Evolutionary conservation across 2,329 filamentous ascomycete genomes (phyloP), one percentile per base, ranked within the genome.

Genomic region (Xylariaceae sp.): DNA sequence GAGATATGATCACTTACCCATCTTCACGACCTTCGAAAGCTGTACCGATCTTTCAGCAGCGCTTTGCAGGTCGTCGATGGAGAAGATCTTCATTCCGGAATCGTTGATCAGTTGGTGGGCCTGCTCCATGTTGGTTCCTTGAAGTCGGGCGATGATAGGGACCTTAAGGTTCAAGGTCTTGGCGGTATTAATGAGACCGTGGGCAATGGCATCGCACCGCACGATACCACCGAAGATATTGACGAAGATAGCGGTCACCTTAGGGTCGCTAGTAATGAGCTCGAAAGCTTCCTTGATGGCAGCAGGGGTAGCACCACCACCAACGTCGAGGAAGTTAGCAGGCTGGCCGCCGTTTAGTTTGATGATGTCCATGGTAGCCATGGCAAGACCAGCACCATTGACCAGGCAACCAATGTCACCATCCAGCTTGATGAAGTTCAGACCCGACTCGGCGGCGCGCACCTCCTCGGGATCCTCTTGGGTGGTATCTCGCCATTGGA

Each of bases 351-450:
- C 94, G 79, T 97, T 99, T 61, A 99, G 85, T 86, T 99, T 97
- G 85, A 99, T 99, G 76, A 99, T 97, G 77, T 99, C 94, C 94
- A 99, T 99, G 74, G 94, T 99, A 61, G 94, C 94, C 94, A 99
- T 99, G 78, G 94, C 94, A 64, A 99, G 89, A 80, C 94, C 94
- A 69, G 94, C 94, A 74, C 94, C 94, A 81, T 99, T 99, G 81
- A 99, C 94, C 67, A 97, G 83, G 82, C 94, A 99, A 77, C 94
- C 94, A 73, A 99, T 99, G 74, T 99, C 94, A 73, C 94, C 94
- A 72, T 97, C 94, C 58, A 99, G 88, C 86, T 99, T 99, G 84
- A 99, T 99, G 81, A 99, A 99, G 86, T 99, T 99, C 65, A 99
- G 86, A 69, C 91, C 91, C 65, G 86, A 92, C 83, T 96, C 81